phyloP scores from a whole-genome alignment of 2,329 filamentous ascomycete species.

The Scedosporium minutisporum region DNA sequence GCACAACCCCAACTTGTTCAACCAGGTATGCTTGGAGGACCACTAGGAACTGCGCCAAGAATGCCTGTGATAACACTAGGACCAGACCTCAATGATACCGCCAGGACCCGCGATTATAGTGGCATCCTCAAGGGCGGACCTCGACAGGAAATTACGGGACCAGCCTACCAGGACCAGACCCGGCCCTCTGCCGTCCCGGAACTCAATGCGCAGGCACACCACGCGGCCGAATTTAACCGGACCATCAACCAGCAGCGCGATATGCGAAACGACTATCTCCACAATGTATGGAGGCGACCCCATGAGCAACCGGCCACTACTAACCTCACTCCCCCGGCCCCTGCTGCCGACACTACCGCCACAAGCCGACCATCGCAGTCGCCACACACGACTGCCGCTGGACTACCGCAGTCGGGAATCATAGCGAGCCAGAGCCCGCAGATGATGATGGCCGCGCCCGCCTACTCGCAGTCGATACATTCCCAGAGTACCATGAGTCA shows the following conservation, averaged over 20 bases:
- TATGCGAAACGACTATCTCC: conserved; percentile 69
- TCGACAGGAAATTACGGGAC: conserved; percentile 80
- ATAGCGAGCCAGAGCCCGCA: conserved; percentile 55
- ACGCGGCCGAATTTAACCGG: conserved; percentile 87
- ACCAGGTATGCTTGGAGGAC: conserved; percentile 59
- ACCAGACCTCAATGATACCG: conserved; percentile 64
- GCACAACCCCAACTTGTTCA: conserved; percentile 61
- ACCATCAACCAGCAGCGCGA: conserved; percentile 69
- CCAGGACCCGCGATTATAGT: conserved; percentile 64
- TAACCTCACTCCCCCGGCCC: conserved; percentile 34
- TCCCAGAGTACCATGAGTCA: conserved; percentile 63
- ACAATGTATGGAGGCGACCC: conserved; percentile 71
- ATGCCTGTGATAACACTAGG: conserved; percentile 78
- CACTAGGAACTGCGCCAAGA: conserved; percentile 56
- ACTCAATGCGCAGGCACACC: conserved; percentile 74
- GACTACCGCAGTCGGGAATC: conserved; percentile 46
- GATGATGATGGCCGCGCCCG: conserved; percentile 54
- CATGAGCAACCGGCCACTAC: conserved; percentile 62
- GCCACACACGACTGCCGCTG: conserved; percentile 45
- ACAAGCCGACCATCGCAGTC: conserved; percentile 47
- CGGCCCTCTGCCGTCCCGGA: conserved; percentile 68
- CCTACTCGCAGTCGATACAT: conserved; percentile 63
- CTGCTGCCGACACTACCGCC: conserved; percentile 14
- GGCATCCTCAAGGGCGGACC: conserved; percentile 68
- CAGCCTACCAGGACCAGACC: conserved; percentile 78